Conservation (phyloP, 805 yeast genomes). For the Wickerhamiella kurtzmanii region DNA sequence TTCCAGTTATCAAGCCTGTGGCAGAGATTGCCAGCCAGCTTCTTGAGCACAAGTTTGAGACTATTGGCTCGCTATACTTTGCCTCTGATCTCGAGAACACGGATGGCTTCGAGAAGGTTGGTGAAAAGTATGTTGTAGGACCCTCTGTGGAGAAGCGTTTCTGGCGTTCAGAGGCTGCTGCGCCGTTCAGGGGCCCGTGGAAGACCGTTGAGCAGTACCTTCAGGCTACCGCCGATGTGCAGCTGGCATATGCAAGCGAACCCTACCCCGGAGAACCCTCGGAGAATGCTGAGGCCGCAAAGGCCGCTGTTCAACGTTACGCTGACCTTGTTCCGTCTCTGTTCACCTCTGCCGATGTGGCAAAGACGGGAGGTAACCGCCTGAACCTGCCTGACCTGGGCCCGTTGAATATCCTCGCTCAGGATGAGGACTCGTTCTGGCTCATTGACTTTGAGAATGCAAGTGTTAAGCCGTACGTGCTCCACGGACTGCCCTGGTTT, state of each 20-base stretch:
- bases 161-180: slow-evolving; percentile 52
- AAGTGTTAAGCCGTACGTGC: slow-evolving; percentile 65
- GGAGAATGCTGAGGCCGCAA: slow-evolving; percentile 20
- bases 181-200: slow-evolving; percentile 67
- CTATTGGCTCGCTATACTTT: slow-evolving; percentile 74
- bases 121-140: slow-evolving; percentile 47
- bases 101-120: slow-evolving; percentile 23
- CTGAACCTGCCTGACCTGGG: slow-evolving; percentile 72
- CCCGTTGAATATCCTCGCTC: slow-evolving; percentile 66
- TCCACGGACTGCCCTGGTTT: slow-evolving; percentile 69
- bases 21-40: slow-evolving; percentile 50
- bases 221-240: slow-evolving; percentile 48
- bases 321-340: slow-evolving; percentile 42
- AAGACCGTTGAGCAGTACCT: slow-evolving; percentile 50
- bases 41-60: slow-evolving; percentile 46
- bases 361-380: slow-evolving; percentile 58
- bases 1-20: slow-evolving; percentile 51
- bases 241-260: slow-evolving; percentile 48
- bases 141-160: slow-evolving; percentile 72
- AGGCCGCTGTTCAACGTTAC: slow-evolving; percentile 47
- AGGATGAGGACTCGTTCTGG: slow-evolving; percentile 26
- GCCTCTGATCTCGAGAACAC: slow-evolving; percentile 36
- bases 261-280: slow-evolving; percentile 27
- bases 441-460: slow-evolving; percentile 78
- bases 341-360: slow-evolving; percentile 37